Base-by-base conservation (phyloP, 2,329 filamentous ascomycete species). In the Xylaria sp. region DNA sequence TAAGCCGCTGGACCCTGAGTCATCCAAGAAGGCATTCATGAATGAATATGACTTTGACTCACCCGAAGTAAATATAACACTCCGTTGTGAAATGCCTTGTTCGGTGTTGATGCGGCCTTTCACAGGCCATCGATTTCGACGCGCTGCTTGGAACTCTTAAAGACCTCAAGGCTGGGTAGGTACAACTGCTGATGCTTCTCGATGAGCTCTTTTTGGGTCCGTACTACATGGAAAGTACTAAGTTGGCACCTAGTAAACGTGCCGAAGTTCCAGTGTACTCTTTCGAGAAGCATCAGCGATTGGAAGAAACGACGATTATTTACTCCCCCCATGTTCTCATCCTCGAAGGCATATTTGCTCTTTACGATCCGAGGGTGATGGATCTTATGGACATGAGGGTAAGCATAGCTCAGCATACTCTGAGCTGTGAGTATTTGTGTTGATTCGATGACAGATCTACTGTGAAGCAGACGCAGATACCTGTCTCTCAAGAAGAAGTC, bases 11-110 rank as follows among this genome's bases (percentile, higher is more conserved):
- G 92, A 89, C 20, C 86, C 90, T 2, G 94, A 94, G 77, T 86
- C 96, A 78, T 95, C 93, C 62, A 89, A 85, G 73, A 87, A 89
- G 75, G 96, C 96, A 0, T 97, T 98, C 81, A 84, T 84, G 69
- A 98, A 97, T 78, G 94, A 98, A 78, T 97, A 93, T 81, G 96
- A 99, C 79, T 98, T 99, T 82, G 96, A 99, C 80, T 91, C 94
- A 9, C 96, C 96, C 15, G 90, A 94, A 73, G 87, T 88, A 81
- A 76, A 80, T 50, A 64, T 62, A 62, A 39, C 39, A 39, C 41
- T 32, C 44, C 61, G 37, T 9, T 58, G 51, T 39, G 50, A 48
- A 34, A 50, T 52, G n/a, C 34, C 23, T 25, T 64, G 57, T 66
- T 68, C 20, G 52, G 51, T 73, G 69, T 76, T 78, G 69, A 77